Evolutionary conservation across 371 early-diverging fungal species (phyloP).

Genomic region (Funneliformis caledonium): DNA sequence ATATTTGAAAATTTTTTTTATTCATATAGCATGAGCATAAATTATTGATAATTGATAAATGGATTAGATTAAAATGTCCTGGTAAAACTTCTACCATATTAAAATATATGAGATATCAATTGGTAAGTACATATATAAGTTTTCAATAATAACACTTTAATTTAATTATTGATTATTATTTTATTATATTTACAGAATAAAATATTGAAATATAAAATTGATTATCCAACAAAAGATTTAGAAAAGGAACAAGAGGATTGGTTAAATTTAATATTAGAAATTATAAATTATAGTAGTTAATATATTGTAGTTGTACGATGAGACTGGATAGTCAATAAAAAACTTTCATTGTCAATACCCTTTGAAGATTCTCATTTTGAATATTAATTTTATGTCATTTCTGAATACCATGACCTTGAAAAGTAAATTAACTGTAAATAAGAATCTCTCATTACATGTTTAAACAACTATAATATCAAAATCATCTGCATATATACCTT

Average conservation of each 20-base stretch:
- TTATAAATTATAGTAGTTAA: constrained; percentile 34
- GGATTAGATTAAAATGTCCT: constrained; percentile 67
- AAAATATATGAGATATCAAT: constrained; percentile 59
- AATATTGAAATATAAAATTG: constrained; percentile 47
- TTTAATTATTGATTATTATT: background rate
- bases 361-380: too few species aligned
- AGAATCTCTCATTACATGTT: too few species aligned
- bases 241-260: constrained; percentile 47
- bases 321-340: too few species aligned
- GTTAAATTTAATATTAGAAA: constrained; percentile 47
- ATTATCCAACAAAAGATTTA: constrained; percentile 44
- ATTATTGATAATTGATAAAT: constrained; percentile 59
- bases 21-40: constrained; percentile 58
- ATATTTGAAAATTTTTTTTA: background rate
- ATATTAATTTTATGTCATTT: too few species aligned
- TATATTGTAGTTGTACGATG: too few species aligned
- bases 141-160: constrained; percentile 38
- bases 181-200: constrained; percentile 35
- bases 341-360: too few species aligned
- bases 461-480: too few species aligned
- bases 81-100: constrained; percentile 66
- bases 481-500: too few species aligned
- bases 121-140: constrained; percentile 43
- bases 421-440: too few species aligned
- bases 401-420: too few species aligned